Percentiles rank a stretch among this genome's conserved stretches.
Evolutionary conservation across 371 early-diverging fungal species (phyloP).

Genomic region (Smittium culicis): DNA sequence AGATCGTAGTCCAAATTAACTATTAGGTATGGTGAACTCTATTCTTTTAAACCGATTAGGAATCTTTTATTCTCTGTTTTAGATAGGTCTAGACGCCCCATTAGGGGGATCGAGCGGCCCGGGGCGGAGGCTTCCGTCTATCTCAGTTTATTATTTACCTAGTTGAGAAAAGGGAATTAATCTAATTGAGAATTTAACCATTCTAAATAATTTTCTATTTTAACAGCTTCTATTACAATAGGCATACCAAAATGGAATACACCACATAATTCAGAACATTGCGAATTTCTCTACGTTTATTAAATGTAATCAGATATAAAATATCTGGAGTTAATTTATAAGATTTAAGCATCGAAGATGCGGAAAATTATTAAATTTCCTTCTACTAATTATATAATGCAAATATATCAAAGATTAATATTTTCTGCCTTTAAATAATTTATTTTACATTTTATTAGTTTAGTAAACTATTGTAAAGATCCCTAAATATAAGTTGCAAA

Average conservation of each 20-base stretch:
- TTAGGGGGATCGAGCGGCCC: too few relatives aligned
- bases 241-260: constrained; percentile 32
- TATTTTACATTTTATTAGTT: constrained; percentile 19
- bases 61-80: too few relatives aligned
- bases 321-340: neutral
- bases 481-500: too few relatives aligned
- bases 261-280: constrained; percentile 29
- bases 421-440: constrained; percentile 14
- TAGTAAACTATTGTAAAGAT: constrained; percentile 23
- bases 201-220: constrained; percentile 19
- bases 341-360: neutral
- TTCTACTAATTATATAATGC: constrained; percentile 6
- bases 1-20: too few relatives aligned
- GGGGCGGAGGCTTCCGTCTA: too few relatives aligned
- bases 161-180: constrained; percentile 4
- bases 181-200: constrained; percentile 14
- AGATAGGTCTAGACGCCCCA: too few relatives aligned
- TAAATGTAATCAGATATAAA: neutral
- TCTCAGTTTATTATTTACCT: too few relatives aligned
- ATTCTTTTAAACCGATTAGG: too few relatives aligned
- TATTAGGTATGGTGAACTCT: too few relatives aligned
- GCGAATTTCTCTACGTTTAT: constrained; percentile 13
- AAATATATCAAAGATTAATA: constrained; percentile 11
- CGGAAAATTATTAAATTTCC: constrained; percentile 15
- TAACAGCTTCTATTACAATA: constrained; percentile 18